These are phyloP conservation scores for Periconia sp. DNA, from an alignment of 2,329 filamentous ascomycete species.

Conservation along the genomic window DNA sequence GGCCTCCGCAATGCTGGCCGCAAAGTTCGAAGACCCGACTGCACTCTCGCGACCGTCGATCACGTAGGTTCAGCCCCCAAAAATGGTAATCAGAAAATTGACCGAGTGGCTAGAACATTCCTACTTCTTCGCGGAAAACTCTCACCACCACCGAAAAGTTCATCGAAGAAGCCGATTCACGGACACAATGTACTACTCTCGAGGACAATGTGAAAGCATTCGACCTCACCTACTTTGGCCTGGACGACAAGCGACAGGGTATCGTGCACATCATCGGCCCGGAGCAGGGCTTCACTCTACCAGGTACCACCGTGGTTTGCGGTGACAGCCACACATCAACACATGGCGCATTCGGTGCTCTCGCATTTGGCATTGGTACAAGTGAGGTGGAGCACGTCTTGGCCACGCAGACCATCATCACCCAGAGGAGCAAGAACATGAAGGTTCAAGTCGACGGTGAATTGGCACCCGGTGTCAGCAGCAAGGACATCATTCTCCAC, in stretches of 20 bases:
- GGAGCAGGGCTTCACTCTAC: slow-evolving; percentile 97
- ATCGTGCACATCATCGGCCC: slow-evolving; percentile 99
- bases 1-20: slow-evolving; percentile 87
- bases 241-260: slow-evolving; percentile 93
- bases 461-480: slow-evolving; percentile 86
- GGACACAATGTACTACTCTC: slow-evolving; percentile 90
- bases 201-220: slow-evolving; percentile 98
- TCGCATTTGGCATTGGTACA: slow-evolving; percentile 96
- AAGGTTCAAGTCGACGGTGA: slow-evolving; percentile 92
- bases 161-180: slow-evolving; percentile 91
- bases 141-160: slow-evolving; percentile 94
- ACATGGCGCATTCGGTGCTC: slow-evolving; percentile 91
- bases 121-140: slow-evolving; percentile 84
- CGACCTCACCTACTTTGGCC: slow-evolving; percentile 93
- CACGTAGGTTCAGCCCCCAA: slow-evolving; percentile 66
- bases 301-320: slow-evolving; percentile 94
- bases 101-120: slow-evolving; percentile 71
- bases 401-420: slow-evolving; percentile 93
- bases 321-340: slow-evolving; percentile 98
- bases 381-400: slow-evolving; percentile 98
- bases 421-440: slow-evolving; percentile 98
- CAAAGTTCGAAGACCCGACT: slow-evolving; percentile 89
- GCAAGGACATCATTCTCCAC: slow-evolving; percentile 92
- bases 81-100: slow-evolving; percentile 9
- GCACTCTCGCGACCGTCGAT: slow-evolving; percentile 94